Conservation (phyloP, 2,329 filamentous ascomycete species). For the Trichoderma breve region DNA sequence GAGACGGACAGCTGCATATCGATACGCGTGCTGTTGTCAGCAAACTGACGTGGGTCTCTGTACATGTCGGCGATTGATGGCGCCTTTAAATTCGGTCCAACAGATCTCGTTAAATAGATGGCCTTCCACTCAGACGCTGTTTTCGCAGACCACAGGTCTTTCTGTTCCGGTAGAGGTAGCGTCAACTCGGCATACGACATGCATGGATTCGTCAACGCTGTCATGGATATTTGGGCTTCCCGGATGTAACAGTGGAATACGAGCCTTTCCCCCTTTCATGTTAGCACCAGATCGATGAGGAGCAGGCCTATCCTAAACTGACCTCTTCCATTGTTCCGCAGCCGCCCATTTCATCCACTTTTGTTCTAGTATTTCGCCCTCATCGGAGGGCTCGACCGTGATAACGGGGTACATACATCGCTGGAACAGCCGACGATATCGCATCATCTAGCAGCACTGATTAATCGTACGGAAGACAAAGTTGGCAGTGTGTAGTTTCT, state of each 20-base stretch:
- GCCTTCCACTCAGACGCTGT: slow-evolving; percentile 64
- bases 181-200: slow-evolving; percentile 69
- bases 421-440: slow-evolving; percentile 58
- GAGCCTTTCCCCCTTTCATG: slow-evolving; percentile 41
- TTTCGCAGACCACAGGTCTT: slow-evolving; percentile 64
- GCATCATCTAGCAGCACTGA: slow-evolving; percentile 46
- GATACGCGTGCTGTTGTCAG: slow-evolving; percentile 47
- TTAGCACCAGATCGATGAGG: slow-evolving; percentile 20
- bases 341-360: slow-evolving; percentile 67
- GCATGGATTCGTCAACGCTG: slow-evolving; percentile 60
- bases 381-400: slow-evolving; percentile 51
- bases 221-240: slow-evolving; percentile 67
- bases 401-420: slow-evolving; percentile 53
- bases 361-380: slow-evolving; percentile 54
- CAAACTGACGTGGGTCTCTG: slow-evolving; percentile 54
- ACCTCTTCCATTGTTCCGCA: slow-evolving; percentile 65
- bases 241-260: slow-evolving; percentile 63
- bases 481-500: not conserved
- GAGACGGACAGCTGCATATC: slow-evolving; percentile 57
- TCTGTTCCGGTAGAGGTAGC: slow-evolving; percentile 61
- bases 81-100: slow-evolving; percentile 40
- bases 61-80: slow-evolving; percentile 57
- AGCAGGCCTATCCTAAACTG: slow-evolving; percentile 9
- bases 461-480: not conserved
- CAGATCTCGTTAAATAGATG: slow-evolving; percentile 48